phyloP scores from a whole-genome alignment of 225 moss, liverwort and hornwort genomes.

The Anthoceros angustus region DNA sequence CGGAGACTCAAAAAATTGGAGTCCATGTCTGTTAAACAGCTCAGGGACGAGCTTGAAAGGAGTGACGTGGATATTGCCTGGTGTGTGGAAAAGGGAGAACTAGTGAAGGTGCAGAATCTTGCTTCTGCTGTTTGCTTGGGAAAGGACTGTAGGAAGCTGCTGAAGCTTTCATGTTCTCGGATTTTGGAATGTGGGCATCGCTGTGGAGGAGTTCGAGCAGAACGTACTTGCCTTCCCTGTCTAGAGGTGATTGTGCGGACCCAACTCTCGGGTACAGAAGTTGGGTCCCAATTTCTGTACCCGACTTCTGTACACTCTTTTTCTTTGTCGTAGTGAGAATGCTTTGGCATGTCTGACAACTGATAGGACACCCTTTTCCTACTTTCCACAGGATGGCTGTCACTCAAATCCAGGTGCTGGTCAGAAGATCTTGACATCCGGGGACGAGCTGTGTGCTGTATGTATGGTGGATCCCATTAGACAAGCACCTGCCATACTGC shows the following conservation, averaged over 20 bases:
- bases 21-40: conserved; percentile 39
- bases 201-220: conserved; percentile 54
- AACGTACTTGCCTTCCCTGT: conserved; percentile 55
- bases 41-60: conserved; percentile 31
- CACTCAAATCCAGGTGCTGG: conserved; percentile 4
- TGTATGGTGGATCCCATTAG: conserved; percentile 44
- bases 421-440: conserved; percentile 24
- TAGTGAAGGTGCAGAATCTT: conserved; percentile 37
- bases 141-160: conserved; percentile 38
- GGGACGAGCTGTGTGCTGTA: conserved; percentile 43
- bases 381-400: not conserved
- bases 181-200: conserved; percentile 51
- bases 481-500: conserved; percentile 36
- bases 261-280: too few species aligned
- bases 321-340: too few species aligned
- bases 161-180: conserved; percentile 38
- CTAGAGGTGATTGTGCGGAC: conserved; percentile 24
- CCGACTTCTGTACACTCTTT: too few species aligned
- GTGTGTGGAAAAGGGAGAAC: conserved; percentile 55
- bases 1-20: conserved; percentile 9
- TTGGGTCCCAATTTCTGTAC: too few species aligned
- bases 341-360: too few species aligned
- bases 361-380: too few species aligned
- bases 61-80: conserved; percentile 39
- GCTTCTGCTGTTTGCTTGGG: conserved; percentile 33